These are phyloP conservation scores for Ogataea trehaloabstinens DNA, from an alignment of 805 yeast genomes.

Conservation along the genomic window DNA sequence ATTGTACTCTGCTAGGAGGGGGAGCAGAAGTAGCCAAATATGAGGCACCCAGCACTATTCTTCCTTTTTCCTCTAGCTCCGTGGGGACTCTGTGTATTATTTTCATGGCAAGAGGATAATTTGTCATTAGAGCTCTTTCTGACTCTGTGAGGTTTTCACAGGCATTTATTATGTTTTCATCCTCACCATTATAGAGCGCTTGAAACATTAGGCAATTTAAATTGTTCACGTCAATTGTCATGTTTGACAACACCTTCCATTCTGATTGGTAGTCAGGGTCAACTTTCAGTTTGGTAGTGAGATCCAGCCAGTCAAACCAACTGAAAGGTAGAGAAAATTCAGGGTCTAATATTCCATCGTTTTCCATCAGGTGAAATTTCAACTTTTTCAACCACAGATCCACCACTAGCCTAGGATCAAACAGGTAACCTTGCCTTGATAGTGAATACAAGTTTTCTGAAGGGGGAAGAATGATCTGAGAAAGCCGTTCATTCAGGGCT, in stretches of 20 bases:
- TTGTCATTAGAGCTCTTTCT: slow-evolving; percentile 7
- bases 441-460: slow-evolving; percentile 20
- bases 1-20: slow-evolving; percentile 29
- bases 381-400: slow-evolving; percentile 26
- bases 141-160: slow-evolving; percentile 15
- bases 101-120: slow-evolving; percentile 21
- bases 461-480: slow-evolving; percentile 64
- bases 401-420: slow-evolving; percentile 35
- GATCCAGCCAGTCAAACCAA: slow-evolving; percentile 33
- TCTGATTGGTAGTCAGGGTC: slow-evolving; percentile 6
- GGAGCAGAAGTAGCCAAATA: slow-evolving; percentile 28
- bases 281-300: slow-evolving; percentile 18
- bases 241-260: slow-evolving; percentile 9
- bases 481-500: slow-evolving; percentile 26
- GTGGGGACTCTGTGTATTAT: slow-evolving; percentile 18
- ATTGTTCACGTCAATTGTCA: slow-evolving; percentile 5
- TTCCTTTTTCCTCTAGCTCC: slow-evolving; percentile 17
- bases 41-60: slow-evolving; percentile 31
- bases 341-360: slow-evolving; percentile 22
- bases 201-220: slow-evolving; percentile 20
- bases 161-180: slow-evolving; percentile 3
- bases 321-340: slow-evolving; percentile 29
- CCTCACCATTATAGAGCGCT: slow-evolving; percentile 11
- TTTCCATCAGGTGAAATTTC: slow-evolving; percentile 14
- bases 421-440: slow-evolving; percentile 4